Evolutionary conservation across 257 asterid genomes (phyloP).

Genomic region (Gynochthodes officinalis): DNA sequence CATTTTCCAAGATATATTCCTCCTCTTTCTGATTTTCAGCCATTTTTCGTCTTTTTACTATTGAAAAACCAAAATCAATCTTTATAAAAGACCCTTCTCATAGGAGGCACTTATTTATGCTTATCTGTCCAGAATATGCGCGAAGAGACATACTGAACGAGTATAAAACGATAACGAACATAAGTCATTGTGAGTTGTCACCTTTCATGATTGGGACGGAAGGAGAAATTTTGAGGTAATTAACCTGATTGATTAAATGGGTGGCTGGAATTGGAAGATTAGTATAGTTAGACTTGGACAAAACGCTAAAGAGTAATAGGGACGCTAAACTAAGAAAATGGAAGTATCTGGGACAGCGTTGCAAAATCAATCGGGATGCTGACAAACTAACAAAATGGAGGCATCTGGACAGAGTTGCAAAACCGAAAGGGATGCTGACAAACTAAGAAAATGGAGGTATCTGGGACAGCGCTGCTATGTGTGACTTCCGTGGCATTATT

Average conservation of each 20-base stretch:
- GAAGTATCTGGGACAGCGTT: not conserved
- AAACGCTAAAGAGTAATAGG: not conserved
- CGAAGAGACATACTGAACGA: not conserved
- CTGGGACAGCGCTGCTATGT: too few relatives aligned
- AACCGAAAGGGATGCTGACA: too few relatives aligned
- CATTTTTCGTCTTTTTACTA: slow-evolving; percentile 25
- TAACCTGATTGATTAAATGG: not conserved
- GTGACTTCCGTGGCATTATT: too few relatives aligned
- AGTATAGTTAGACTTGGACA: not conserved
- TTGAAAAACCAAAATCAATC: too few relatives aligned
- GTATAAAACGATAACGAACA: not conserved
- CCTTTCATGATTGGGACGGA: too few relatives aligned
- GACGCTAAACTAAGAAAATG: not conserved
- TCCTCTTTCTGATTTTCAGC: slow-evolving; percentile 27
- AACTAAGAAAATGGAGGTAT: too few relatives aligned
- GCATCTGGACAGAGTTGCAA: not conserved
- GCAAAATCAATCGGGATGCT: not conserved
- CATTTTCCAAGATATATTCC: slow-evolving; percentile 38
- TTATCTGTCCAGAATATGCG: not conserved
- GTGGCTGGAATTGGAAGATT: slow-evolving; percentile 7
- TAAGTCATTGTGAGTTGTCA: not conserved
- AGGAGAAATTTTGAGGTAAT: not conserved
- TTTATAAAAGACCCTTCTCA: not conserved
- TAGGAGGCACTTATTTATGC: not conserved
- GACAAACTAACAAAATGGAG: not conserved